These are phyloP conservation scores for Alternaria brassicae DNA, from an alignment of 2,329 filamentous ascomycete genomes.

Conservation along the genomic window DNA sequence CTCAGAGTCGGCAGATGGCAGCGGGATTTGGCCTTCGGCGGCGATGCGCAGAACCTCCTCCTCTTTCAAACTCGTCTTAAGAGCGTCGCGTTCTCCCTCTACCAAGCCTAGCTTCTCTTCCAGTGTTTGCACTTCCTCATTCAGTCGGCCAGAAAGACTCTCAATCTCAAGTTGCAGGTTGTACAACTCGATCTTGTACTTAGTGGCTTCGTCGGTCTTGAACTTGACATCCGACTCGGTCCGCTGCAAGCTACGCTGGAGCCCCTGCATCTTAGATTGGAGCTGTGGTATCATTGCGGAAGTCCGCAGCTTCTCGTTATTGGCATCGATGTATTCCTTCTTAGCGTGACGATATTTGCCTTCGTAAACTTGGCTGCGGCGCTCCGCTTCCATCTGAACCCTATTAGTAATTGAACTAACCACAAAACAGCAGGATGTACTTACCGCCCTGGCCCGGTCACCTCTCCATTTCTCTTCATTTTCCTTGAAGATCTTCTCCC, in stretches of 20 bases:
- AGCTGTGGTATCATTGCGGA: slow-evolving; percentile 35
- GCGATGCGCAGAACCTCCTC: slow-evolving; percentile 77
- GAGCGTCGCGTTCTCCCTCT: slow-evolving; percentile 76
- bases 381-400: slow-evolving; percentile 31
- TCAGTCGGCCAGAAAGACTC: slow-evolving; percentile 68
- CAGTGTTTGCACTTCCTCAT: slow-evolving; percentile 70
- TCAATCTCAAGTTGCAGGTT: slow-evolving; percentile 59
- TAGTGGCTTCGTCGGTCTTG: slow-evolving; percentile 43
- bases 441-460: slow-evolving; percentile 36
- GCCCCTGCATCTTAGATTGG: slow-evolving; percentile 38
- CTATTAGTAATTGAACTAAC: not conserved
- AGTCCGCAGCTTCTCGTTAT: slow-evolving; percentile 34
- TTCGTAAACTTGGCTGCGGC: slow-evolving; percentile 33
- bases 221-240: slow-evolving; percentile 42
- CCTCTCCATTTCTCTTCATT: slow-evolving; percentile 41
- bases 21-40: slow-evolving; percentile 72
- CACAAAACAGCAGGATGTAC: slow-evolving; percentile 2
- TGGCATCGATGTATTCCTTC: slow-evolving; percentile 32
- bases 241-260: slow-evolving; percentile 37
- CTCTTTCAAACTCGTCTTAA: slow-evolving; percentile 74
- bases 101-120: slow-evolving; percentile 69
- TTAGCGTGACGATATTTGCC: slow-evolving; percentile 38
- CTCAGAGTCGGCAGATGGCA: slow-evolving; percentile 61
- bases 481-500: slow-evolving; percentile 42
- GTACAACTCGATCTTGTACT: slow-evolving; percentile 54